These are phyloP conservation scores for Cajanus cajan DNA, from an alignment of 306 rosid genomes.

Conservation along the genomic window DNA sequence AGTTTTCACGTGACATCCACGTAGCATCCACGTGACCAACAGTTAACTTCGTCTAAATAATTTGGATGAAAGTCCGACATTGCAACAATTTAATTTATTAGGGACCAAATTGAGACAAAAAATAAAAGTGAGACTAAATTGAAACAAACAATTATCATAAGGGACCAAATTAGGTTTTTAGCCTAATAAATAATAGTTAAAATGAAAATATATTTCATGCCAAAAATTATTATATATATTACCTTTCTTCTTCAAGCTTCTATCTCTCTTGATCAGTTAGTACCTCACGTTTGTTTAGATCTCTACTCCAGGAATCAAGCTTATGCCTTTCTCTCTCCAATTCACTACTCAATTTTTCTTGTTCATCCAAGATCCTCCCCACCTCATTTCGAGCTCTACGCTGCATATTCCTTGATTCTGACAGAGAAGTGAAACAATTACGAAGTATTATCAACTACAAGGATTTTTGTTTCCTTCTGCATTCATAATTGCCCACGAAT, in stretches of 20 bases:
- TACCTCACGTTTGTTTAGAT: conserved; percentile 82
- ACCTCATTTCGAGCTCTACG: conserved; percentile 64
- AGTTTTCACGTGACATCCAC: too few relatives aligned
- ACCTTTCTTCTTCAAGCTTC: conserved; percentile 94
- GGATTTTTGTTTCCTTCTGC: neutral
- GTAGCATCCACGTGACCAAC: too few relatives aligned
- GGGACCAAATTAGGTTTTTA: too few relatives aligned
- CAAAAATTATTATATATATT: neutral
- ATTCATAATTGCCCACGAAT: neutral
- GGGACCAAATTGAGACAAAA: too few relatives aligned
- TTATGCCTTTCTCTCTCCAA: conserved; percentile 71
- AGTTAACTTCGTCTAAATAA: too few relatives aligned
- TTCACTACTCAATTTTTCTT: conserved; percentile 70
- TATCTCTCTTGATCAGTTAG: conserved; percentile 82
- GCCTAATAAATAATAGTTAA: too few relatives aligned
- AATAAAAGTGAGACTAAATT: too few relatives aligned
- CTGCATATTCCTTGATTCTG: conserved; percentile 84
- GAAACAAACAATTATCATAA: too few relatives aligned
- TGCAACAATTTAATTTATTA: too few relatives aligned
- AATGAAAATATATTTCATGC: too few relatives aligned
- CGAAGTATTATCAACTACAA: conserved; percentile 1
- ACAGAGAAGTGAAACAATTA: conserved; percentile 16
- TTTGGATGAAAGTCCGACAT: too few relatives aligned
- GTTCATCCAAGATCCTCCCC: conserved; percentile 69
- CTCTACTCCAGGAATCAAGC: conserved; percentile 86